A percentile compares a stretch with the other conserved stretches of the same genome.
phyloP scores from a whole-genome alignment of 306 rosid species.

The Citrullus colocynthis region DNA sequence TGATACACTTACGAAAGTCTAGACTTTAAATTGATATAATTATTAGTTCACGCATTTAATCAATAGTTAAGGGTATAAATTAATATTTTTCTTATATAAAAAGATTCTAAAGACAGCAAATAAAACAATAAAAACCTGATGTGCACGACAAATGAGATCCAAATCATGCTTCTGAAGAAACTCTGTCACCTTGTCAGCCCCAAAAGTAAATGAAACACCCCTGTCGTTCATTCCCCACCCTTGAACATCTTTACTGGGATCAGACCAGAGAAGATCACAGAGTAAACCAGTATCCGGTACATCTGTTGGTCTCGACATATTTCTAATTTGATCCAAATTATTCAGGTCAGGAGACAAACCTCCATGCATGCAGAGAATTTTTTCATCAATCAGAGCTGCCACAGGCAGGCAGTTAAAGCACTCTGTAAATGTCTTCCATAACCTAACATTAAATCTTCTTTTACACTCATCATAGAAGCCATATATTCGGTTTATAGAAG shows the following conservation, averaged over 20 bases:
- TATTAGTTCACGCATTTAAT: no score
- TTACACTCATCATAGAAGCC: slow-evolving; percentile 98
- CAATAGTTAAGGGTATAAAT: no score
- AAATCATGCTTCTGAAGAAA: slow-evolving; percentile 86
- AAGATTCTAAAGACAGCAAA: not conserved
- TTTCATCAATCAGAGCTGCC: slow-evolving; percentile 91
- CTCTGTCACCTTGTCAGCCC: slow-evolving; percentile 65
- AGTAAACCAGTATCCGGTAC: slow-evolving; percentile 91
- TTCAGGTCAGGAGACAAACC: slow-evolving; percentile 85
- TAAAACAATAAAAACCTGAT: slow-evolving; percentile 50
- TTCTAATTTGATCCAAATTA: slow-evolving; percentile 72
- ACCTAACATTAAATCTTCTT: slow-evolving; percentile 74
- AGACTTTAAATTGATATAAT: no score
- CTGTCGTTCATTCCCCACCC: slow-evolving; percentile 94
- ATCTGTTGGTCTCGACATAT: slow-evolving; percentile 64
- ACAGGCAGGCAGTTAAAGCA: slow-evolving; percentile 91
- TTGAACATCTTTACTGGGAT: slow-evolving; percentile 72
- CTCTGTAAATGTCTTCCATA: slow-evolving; percentile 84
- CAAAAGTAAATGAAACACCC: slow-evolving; percentile 93
- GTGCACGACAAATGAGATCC: slow-evolving; percentile 96
- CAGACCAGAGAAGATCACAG: slow-evolving; percentile 97
- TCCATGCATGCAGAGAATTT: slow-evolving; percentile 93
- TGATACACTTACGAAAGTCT: no score
- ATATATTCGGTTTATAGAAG: slow-evolving; percentile 87
- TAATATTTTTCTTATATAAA: no score